These are phyloP conservation scores for Allium cepa DNA, from an alignment of 106 monocot species.

Conservation along the genomic window DNA sequence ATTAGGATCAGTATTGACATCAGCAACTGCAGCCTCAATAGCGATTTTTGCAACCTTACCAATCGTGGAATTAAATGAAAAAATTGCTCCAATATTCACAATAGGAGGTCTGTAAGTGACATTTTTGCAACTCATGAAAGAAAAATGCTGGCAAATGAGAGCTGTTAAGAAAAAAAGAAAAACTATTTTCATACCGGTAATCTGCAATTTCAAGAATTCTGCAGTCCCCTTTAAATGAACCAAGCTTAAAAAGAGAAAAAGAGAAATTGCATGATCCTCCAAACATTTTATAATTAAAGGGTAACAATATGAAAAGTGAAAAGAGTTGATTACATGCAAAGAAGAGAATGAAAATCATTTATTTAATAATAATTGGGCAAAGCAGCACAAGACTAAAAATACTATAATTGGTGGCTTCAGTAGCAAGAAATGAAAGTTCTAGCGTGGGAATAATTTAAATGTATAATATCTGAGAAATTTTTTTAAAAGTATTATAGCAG, in stretches of 20 bases:
- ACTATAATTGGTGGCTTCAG: not conserved
- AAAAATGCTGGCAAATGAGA: conserved; percentile 3
- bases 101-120: conserved; percentile 24
- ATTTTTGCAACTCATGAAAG: conserved; percentile 14
- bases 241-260: not conserved
- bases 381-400: not conserved
- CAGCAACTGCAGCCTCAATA: conserved; percentile 49
- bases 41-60: conserved; percentile 69
- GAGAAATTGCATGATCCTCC: not conserved
- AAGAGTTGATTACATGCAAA: not conserved
- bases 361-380: not conserved
- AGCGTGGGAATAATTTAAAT: not conserved
- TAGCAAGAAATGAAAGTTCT: not conserved
- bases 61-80: conserved; percentile 62
- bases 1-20: conserved; percentile 45
- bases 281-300: not conserved
- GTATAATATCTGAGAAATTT: not conserved
- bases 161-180: conserved; percentile 16
- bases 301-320: not conserved
- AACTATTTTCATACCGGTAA: conserved; percentile 9
- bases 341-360: not conserved
- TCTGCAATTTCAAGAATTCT: not conserved
- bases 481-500: not conserved
- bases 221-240: not conserved
- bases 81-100: conserved; percentile 69